Conservation (phyloP, 345 rosid species). For the Camelina neglecta region DNA sequence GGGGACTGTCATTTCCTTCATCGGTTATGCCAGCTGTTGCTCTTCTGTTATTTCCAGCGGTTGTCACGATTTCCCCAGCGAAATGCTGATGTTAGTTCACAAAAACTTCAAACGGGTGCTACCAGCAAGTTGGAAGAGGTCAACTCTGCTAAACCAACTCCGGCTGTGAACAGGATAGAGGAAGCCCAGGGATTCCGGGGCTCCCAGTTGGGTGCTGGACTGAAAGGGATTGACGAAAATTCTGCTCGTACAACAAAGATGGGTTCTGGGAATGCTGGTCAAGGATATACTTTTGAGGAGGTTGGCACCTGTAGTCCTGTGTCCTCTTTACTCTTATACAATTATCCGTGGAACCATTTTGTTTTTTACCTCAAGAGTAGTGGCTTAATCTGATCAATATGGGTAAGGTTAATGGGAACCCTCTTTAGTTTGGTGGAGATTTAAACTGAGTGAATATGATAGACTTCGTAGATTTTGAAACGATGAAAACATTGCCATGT, state of each 20-base stretch:
- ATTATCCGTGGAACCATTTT: background rate
- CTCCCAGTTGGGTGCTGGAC: slow-evolving; percentile 69
- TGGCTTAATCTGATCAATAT: background rate
- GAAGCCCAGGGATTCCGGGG: slow-evolving; percentile 73
- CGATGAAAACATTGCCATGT: slow-evolving; percentile 15
- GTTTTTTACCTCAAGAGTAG: slow-evolving; percentile 13
- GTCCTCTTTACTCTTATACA: slow-evolving; percentile 16
- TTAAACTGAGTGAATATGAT: no score
- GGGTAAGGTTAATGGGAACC: no score
- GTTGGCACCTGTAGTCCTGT: slow-evolving; percentile 45
- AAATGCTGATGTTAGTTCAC: slow-evolving; percentile 67
- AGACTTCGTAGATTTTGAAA: slow-evolving; percentile 7
- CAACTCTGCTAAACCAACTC: slow-evolving; percentile 64
- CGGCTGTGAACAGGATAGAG: slow-evolving; percentile 65
- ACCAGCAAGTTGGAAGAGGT: slow-evolving; percentile 82
- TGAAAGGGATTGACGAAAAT: slow-evolving; percentile 85
- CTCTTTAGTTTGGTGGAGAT: no score
- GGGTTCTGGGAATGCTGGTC: slow-evolving; percentile 98
- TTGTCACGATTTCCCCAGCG: slow-evolving; percentile 73
- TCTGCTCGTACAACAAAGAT: slow-evolving; percentile 71
- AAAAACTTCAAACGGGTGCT: slow-evolving; percentile 74
- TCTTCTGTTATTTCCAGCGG: slow-evolving; percentile 91
- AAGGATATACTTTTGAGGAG: slow-evolving; percentile 99
- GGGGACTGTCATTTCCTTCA: slow-evolving; percentile 99
- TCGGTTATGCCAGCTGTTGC: slow-evolving; percentile 93